Evolutionary conservation across 495 filamentous ascomycete species (phyloP).

Genomic region (Collariella sp.): DNA sequence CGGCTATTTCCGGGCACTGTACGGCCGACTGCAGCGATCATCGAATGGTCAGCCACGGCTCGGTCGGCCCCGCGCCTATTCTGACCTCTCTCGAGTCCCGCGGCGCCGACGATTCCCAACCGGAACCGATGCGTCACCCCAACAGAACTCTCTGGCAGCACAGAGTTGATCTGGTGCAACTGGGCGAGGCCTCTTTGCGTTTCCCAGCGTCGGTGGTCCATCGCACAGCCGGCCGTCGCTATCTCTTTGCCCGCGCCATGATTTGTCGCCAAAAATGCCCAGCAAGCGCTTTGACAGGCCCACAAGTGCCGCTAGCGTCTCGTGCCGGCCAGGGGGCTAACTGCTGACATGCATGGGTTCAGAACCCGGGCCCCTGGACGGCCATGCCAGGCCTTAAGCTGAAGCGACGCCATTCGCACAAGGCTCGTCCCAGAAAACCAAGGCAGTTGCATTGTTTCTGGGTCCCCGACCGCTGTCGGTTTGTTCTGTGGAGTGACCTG

Average conservation of each 20-base stretch:
- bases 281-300: neutral
- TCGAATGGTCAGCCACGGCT: no score
- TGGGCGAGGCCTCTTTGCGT: no score
- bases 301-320: constrained; percentile 10
- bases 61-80: no score
- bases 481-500: neutral
- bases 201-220: no score
- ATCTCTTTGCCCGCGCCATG: neutral
- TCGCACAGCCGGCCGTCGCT: neutral
- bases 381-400: neutral
- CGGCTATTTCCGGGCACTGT: no score
- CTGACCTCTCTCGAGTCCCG: no score
- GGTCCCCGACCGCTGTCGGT: neutral
- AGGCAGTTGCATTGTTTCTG: neutral
- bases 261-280: constrained; percentile 1
- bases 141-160: no score
- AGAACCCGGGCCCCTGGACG: neutral
- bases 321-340: neutral
- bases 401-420: neutral
- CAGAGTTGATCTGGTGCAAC: no score
- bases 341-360: constrained; percentile 1
- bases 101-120: no score
- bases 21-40: no score
- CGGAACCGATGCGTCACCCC: no score
- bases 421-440: neutral